These are phyloP conservation scores for Williopsis jadinii DNA, from an alignment of 1,139 yeast genomes.

Conservation along the genomic window DNA sequence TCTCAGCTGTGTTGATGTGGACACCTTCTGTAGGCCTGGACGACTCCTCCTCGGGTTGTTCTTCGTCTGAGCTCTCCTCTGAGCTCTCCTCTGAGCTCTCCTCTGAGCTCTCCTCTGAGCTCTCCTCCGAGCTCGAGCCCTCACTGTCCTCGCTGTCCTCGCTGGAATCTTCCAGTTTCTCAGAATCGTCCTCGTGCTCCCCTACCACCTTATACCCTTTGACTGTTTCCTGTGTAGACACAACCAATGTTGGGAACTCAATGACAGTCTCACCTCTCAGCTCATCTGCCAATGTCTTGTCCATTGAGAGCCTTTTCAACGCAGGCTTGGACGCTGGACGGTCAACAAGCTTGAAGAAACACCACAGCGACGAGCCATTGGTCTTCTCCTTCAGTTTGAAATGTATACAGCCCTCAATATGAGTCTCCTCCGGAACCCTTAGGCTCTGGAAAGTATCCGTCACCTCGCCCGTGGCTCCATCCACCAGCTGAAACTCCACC, in stretches of 20 bases:
- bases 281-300: conserved; percentile 33
- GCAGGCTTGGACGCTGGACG: conserved; percentile 13
- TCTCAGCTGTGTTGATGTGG: too few relatives aligned
- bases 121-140: too few relatives aligned
- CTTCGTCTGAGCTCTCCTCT: too few relatives aligned
- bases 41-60: too few relatives aligned
- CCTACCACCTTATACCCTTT: conserved; percentile 10
- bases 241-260: conserved; percentile 69
- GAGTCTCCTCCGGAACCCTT: conserved; percentile 14
- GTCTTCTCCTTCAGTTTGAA: conserved; percentile 7
- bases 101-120: too few relatives aligned
- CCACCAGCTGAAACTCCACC: conserved; percentile 58
- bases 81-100: too few relatives aligned
- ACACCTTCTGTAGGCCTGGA: too few relatives aligned
- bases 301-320: conserved; percentile 9
- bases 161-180: too few relatives aligned
- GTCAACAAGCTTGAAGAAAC: conserved; percentile 16
- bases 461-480: conserved; percentile 13
- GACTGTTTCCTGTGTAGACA: conserved; percentile 26
- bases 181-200: too few relatives aligned
- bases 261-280: conserved; percentile 54
- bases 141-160: too few relatives aligned
- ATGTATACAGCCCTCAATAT: conserved; percentile 11
- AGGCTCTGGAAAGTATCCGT: conserved; percentile 6
- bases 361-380: conserved; percentile 1